phyloP scores from a whole-genome alignment of 306 rosid species.

The Luffa aegyptiaca region DNA sequence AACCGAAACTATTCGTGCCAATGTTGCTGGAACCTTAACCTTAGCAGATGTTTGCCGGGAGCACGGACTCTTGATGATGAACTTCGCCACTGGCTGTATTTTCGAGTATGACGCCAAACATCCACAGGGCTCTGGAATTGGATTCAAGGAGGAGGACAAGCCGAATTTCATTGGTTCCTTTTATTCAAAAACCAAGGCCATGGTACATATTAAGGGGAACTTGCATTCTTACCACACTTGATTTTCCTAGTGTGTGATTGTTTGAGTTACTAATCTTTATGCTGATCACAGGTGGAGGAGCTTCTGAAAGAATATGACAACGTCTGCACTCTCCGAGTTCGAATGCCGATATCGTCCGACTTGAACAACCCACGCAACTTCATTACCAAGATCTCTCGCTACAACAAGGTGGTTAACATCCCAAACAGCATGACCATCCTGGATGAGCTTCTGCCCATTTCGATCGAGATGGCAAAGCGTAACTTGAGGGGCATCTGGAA shows the following conservation, averaged over 20 bases:
- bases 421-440: slow-evolving; percentile 73
- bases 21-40: slow-evolving; percentile 22
- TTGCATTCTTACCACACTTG: background rate
- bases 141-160: slow-evolving; percentile 60
- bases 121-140: slow-evolving; percentile 64
- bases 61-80: slow-evolving; percentile 50
- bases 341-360: slow-evolving; percentile 71
- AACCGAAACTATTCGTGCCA: slow-evolving; percentile 22
- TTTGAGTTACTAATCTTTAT: background rate
- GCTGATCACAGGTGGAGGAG: slow-evolving; percentile 48
- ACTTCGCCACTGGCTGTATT: slow-evolving; percentile 65
- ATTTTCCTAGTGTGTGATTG: background rate
- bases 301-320: slow-evolving; percentile 58
- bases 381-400: slow-evolving; percentile 61
- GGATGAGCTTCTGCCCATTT: slow-evolving; percentile 66
- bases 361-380: slow-evolving; percentile 64
- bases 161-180: slow-evolving; percentile 62
- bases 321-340: slow-evolving; percentile 64
- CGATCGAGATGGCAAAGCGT: slow-evolving; percentile 66
- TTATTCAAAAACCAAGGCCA: slow-evolving; percentile 67
- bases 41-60: slow-evolving; percentile 48
- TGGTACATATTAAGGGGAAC: slow-evolving; percentile 29
- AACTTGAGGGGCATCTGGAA: slow-evolving; percentile 62
- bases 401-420: slow-evolving; percentile 59
- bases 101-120: slow-evolving; percentile 54